Conservation (phyloP, 2,329 filamentous ascomycete species). For the Coleophoma eucalyptorum region DNA sequence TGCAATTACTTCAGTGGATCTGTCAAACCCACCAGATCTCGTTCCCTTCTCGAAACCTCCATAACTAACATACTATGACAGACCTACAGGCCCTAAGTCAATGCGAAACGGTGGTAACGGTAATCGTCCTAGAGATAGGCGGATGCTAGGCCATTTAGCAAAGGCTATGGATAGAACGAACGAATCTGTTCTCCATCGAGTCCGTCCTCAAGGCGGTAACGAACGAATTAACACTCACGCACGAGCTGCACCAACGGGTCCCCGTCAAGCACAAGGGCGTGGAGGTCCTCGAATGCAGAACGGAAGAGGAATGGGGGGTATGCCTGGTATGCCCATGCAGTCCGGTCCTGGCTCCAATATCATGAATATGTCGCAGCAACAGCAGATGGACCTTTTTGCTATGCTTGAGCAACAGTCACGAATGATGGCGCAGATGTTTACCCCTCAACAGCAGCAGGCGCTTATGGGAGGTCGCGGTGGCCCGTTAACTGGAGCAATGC, state of each 20-base stretch:
- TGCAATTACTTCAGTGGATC: conserved; percentile 28
- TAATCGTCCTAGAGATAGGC: conserved; percentile 64
- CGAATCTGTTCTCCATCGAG: conserved; percentile 76
- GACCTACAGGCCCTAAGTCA: conserved; percentile 89
- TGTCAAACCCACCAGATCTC: conserved; percentile 4
- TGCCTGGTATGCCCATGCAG: conserved; percentile 35
- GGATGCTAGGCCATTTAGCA: conserved; percentile 81
- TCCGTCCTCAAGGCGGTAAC: conserved; percentile 66
- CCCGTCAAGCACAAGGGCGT: conserved; percentile 44
- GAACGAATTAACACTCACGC: conserved; percentile 79
- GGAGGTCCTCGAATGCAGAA: conserved; percentile 32
- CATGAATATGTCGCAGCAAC: conserved; percentile 56
- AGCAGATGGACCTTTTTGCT: conserved; percentile 71
- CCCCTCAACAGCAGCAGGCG: conserved; percentile 44
- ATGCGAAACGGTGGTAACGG: conserved; percentile 68
- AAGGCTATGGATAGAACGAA: conserved; percentile 75
- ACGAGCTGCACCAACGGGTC: conserved; percentile 69
- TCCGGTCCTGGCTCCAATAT: conserved; percentile 36
- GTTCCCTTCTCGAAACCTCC: conserved; percentile 7
- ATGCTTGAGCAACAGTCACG: conserved; percentile 84
- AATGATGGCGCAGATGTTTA: conserved; percentile 71
- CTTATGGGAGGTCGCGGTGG: conserved; percentile 50
- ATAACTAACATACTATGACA: conserved; percentile 44
- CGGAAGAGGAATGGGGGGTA: conserved; percentile 43
- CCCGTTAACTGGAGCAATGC: conserved; percentile 49